These are phyloP conservation scores for Raddia distichophylla DNA, from an alignment of 176 grass and related monocot species.

Conservation along the genomic window DNA sequence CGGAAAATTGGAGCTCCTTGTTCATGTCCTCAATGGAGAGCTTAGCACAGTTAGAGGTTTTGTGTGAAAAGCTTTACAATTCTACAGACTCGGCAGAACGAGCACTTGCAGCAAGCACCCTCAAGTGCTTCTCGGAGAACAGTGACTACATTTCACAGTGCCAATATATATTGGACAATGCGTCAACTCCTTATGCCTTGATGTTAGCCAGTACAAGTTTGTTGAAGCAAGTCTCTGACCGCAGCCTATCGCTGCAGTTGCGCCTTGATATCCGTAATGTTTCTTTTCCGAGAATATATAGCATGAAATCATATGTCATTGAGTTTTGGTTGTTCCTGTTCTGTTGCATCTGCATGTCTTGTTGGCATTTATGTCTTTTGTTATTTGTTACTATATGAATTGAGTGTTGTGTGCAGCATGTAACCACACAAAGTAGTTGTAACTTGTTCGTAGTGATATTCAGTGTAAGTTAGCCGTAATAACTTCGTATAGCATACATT, in stretches of 20 bases:
- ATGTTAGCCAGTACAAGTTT: slow-evolving; percentile 99
- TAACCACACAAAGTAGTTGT: slow-evolving; percentile 30
- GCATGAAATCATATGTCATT: slow-evolving; percentile 41
- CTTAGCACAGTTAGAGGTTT: slow-evolving; percentile 95
- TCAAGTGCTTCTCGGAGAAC: slow-evolving; percentile 99
- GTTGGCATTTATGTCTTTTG: slow-evolving; percentile 44
- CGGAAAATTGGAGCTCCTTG: slow-evolving; percentile 58
- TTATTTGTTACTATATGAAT: slow-evolving; percentile 15
- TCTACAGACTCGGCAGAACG: slow-evolving; percentile 93
- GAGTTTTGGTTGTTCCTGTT: slow-evolving; percentile 43
- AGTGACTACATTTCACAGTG: slow-evolving; percentile 97
- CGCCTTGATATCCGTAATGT: slow-evolving; percentile 99
- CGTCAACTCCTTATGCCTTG: slow-evolving; percentile 94
- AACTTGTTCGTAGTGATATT: slow-evolving; percentile 19
- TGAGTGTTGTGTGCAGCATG: background rate
- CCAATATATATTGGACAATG: slow-evolving; percentile 99
- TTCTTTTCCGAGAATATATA: slow-evolving; percentile 54
- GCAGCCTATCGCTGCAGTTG: slow-evolving; percentile 80
- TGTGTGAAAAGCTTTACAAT: slow-evolving; percentile 99
- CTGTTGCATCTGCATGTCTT: slow-evolving; percentile 33
- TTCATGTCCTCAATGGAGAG: slow-evolving; percentile 86
- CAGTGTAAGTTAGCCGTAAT: slow-evolving; percentile 19
- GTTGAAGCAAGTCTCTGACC: slow-evolving; percentile 96
- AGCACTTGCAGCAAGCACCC: slow-evolving; percentile 90
- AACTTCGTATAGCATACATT: no score